Percentiles rank a stretch among this genome's conserved stretches.
phyloP scores from a whole-genome alignment of 306 rosid species.

The Corylus avellana region DNA sequence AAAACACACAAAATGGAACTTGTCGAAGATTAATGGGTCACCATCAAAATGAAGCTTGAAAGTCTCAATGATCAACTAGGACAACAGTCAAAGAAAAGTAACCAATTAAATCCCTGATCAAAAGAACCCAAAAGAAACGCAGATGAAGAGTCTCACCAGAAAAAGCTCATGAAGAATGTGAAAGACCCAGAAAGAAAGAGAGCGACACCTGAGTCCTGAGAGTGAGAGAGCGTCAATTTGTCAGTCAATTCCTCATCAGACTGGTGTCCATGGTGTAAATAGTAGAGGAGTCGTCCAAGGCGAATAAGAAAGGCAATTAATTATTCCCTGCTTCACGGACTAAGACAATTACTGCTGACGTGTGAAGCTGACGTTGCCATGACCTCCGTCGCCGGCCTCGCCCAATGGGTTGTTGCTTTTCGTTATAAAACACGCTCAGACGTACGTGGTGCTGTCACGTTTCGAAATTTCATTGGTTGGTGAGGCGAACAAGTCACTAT shows the following conservation, averaged over 20 bases:
- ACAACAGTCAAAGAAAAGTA: not conserved
- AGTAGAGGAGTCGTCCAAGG: no score
- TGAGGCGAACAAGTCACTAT: not conserved
- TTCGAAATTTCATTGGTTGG: not conserved
- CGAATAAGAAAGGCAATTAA: not conserved
- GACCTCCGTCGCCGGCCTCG: not conserved
- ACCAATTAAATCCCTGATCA: not conserved
- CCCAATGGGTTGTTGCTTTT: no score
- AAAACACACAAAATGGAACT: not conserved
- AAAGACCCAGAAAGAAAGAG: not conserved
- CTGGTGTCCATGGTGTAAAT: no score
- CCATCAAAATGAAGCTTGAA: not conserved
- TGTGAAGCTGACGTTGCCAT: not conserved
- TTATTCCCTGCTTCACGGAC: not conserved
- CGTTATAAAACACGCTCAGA: no score
- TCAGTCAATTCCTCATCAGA: conserved; percentile 31
- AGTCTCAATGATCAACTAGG: not conserved
- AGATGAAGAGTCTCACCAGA: conserved; percentile 6
- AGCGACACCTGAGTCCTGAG: not conserved
- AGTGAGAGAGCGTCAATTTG: not conserved
- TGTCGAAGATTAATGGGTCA: not conserved
- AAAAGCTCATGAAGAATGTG: not conserved
- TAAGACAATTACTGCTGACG: not conserved
- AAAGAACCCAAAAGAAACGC: not conserved
- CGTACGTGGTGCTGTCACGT: not conserved